Percentiles rank a stretch among this genome's conserved stretches.
Conservation (phyloP, 148 eudicot species). For the Hydrangea macrophylla region DNA sequence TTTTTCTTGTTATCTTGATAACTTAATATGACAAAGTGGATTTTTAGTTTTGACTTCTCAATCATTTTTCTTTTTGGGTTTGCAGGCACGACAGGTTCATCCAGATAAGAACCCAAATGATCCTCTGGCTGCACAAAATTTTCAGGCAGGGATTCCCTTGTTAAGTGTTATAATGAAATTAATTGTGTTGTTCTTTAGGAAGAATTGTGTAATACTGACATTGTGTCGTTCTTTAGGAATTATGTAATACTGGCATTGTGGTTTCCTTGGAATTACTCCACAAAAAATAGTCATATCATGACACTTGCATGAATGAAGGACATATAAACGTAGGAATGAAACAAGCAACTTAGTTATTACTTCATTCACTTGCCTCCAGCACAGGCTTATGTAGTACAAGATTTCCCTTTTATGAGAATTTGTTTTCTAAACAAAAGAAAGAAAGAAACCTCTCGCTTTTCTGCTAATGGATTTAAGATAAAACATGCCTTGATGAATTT, state of each 20-base stretch:
- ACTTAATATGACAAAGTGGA: not conserved
- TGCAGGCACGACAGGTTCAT: slow-evolving; percentile 93
- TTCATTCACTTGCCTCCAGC: not conserved
- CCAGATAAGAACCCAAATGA: slow-evolving; percentile 94
- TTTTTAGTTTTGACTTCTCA: not conserved
- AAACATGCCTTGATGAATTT: not conserved
- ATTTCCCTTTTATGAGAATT: not conserved
- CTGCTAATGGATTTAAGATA: not conserved
- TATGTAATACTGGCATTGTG: not conserved
- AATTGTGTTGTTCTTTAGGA: not conserved
- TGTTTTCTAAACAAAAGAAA: not conserved
- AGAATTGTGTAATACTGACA: not conserved
- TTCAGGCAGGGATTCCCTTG: slow-evolving; percentile 60
- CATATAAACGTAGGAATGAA: not conserved
- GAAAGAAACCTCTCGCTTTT: not conserved
- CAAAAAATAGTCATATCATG: not conserved
- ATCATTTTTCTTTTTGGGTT: slow-evolving; percentile 4
- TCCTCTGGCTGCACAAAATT: slow-evolving; percentile 90
- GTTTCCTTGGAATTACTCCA: not conserved
- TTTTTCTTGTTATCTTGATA: slow-evolving; percentile 8
- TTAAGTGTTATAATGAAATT: not conserved
- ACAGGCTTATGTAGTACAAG: not conserved
- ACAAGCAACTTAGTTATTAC: not conserved
- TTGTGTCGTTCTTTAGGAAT: not conserved
- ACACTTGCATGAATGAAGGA: not conserved